A percentile compares a stretch with the other conserved stretches of the same genome.
phyloP scores from a whole-genome alignment of 2,329 filamentous ascomycete genomes.

The Arthrobotrys iridis region DNA sequence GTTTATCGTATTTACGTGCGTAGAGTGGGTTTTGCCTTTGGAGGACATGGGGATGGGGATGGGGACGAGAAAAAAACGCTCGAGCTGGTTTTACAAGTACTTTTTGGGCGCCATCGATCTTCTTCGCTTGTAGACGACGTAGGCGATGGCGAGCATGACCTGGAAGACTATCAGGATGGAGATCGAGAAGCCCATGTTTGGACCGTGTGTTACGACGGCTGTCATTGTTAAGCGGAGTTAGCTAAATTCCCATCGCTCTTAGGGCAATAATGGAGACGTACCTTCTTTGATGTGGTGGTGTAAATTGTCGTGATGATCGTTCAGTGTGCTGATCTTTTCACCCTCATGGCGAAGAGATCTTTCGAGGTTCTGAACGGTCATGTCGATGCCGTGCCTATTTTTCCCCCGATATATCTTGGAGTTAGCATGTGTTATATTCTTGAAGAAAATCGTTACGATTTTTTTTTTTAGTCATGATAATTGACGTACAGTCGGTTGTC shows the following conservation, averaged over 20 bases:
- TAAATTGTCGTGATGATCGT: constrained; percentile 47
- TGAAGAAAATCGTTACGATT: background rate
- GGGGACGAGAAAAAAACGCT: background rate
- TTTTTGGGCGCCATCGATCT: constrained; percentile 85
- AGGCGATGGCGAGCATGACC: constrained; percentile 73
- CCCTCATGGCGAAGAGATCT: constrained; percentile 46
- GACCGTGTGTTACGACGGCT: constrained; percentile 67
- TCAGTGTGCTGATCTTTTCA: constrained; percentile 26
- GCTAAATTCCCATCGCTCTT: too few relatives aligned
- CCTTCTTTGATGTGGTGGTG: constrained; percentile 42
- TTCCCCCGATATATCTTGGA: background rate
- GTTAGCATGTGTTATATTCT: background rate
- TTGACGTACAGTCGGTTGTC: constrained; percentile 27
- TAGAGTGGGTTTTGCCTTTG: too few relatives aligned
- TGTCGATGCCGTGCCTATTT: constrained; percentile 30
- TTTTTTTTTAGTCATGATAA: background rate
- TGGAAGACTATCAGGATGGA: constrained; percentile 80
- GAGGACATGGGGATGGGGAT: background rate
- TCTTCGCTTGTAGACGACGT: constrained; percentile 81
- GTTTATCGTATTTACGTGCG: too few relatives aligned
- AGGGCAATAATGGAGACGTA: too few relatives aligned
- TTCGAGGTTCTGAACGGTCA: constrained; percentile 32
- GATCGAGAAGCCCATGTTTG: constrained; percentile 72
- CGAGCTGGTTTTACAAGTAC: constrained; percentile 71
- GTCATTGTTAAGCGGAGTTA: background rate